These are phyloP conservation scores for Aspergillus leporis DNA, from an alignment of 495 filamentous ascomycete genomes.

Conservation along the genomic window DNA sequence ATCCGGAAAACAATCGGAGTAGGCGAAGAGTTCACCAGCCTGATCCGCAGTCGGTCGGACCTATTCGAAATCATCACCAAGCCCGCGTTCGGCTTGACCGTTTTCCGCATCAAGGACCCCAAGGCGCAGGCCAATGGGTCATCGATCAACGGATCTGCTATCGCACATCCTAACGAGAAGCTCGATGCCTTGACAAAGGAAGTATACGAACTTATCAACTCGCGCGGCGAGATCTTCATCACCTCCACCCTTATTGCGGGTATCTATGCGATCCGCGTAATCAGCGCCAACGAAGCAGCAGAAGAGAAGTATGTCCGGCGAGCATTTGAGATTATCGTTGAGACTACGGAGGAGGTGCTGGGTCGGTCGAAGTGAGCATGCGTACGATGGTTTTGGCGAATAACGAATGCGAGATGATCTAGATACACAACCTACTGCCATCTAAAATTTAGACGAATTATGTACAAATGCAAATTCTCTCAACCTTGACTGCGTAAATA, in stretches of 20 bases:
- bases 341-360: slow-evolving; percentile 58
- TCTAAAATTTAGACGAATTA: neutral
- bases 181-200: slow-evolving; percentile 71
- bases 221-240: slow-evolving; percentile 76
- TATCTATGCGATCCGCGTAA: slow-evolving; percentile 77
- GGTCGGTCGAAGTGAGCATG: neutral
- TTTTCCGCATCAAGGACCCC: slow-evolving; percentile 57
- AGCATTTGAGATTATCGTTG: slow-evolving; percentile 78
- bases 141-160: slow-evolving; percentile 18
- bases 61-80: slow-evolving; percentile 76
- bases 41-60: slow-evolving; percentile 61
- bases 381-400: neutral
- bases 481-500: too few relatives aligned
- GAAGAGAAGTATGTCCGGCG: slow-evolving; percentile 70
- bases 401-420: neutral
- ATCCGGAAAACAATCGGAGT: slow-evolving; percentile 65
- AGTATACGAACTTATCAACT: slow-evolving; percentile 77
- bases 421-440: neutral
- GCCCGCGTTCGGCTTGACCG: slow-evolving; percentile 79
- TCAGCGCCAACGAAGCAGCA: slow-evolving; percentile 66
- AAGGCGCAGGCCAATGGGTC: slow-evolving; percentile 23
- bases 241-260: slow-evolving; percentile 78
- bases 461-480: neutral
- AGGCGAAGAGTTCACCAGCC: slow-evolving; percentile 67
- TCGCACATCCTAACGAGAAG: slow-evolving; percentile 45